Conservation (phyloP, 2,329 filamentous ascomycete species). For the Sporothrix curviconia region DNA sequence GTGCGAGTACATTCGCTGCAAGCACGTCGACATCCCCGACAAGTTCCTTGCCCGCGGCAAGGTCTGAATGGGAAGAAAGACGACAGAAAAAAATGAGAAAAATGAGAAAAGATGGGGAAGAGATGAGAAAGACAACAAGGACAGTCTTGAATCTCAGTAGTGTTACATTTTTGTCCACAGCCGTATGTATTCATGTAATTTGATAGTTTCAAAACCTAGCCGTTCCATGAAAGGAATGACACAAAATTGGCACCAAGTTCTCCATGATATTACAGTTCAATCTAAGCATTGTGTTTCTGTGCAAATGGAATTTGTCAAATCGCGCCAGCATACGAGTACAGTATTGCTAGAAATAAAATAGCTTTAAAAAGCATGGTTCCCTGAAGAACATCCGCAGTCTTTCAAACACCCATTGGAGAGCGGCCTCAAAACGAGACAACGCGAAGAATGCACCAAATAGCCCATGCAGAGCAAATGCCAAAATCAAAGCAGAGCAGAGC, state of each 20-base stretch:
- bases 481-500: background rate
- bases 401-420: background rate
- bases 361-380: background rate
- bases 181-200: background rate
- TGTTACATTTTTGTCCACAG: background rate
- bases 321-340: background rate
- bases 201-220: too few species aligned
- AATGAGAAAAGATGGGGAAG: too few species aligned
- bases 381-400: background rate
- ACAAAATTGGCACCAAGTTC: too few species aligned
- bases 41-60: constrained; percentile 29
- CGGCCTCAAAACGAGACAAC: too few species aligned
- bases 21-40: constrained; percentile 37
- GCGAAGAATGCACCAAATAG: too few species aligned
- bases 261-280: too few species aligned
- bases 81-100: background rate
- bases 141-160: too few species aligned
- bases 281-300: too few species aligned
- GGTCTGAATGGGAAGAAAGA: background rate
- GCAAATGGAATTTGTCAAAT: too few species aligned
- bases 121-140: too few species aligned
- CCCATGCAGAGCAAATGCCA: too few species aligned
- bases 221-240: too few species aligned
- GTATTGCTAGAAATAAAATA: background rate
- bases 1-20: constrained; percentile 27